Base-by-base conservation (phyloP, 306 rosid species). In the Vigna reflexopilosa region DNA sequence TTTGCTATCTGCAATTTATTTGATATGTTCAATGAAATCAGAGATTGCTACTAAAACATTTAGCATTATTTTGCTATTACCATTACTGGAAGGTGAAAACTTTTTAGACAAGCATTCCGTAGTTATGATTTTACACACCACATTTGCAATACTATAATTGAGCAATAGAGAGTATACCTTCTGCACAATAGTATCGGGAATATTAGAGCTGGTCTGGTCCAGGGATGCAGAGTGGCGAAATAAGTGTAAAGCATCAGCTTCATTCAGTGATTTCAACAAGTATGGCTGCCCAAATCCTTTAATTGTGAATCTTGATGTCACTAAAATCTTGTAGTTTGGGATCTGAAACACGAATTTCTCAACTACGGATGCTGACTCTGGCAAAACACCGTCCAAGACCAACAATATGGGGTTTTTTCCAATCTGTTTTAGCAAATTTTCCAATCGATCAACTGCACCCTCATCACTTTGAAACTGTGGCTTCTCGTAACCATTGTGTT, bases 321-420 rank as follows among this genome's bases (percentile, higher is more conserved):
- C 92, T 67, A 93, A 57, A 76, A 89, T 79, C 81, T 86, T 91
- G 79, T 70, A 87, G 17, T 79, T 63, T 50, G 87, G 68, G 5
- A 82, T 80, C 38, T 70, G 15, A 45, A 85, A 82, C 22, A 16
- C 10, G 19, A 90, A 83, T 4, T 85, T 86, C 0, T 89, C 89
- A 58, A 90, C 56, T 52, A 90, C 83, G 69, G 58, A 59, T 51
- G 72, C 91, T 16, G 92, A 80, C 36, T 71, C 82, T 0, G 59
- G 47, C 90, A 86, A 82, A 76, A 91, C 91, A 77, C 88, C 90
- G 54, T 91, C 97, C 16, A 91, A 44, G 15, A 91, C 90, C 82
- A 89, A 63, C 77, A 91, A 14, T 5, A 83, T 40, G 45, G 86
- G 88, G 16, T 28, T 61, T 15, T 28, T 13, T 65, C 66, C 70